Evolutionary conservation across 257 asterid genomes (phyloP).

Genomic region (Solanum chmielewskii): DNA sequence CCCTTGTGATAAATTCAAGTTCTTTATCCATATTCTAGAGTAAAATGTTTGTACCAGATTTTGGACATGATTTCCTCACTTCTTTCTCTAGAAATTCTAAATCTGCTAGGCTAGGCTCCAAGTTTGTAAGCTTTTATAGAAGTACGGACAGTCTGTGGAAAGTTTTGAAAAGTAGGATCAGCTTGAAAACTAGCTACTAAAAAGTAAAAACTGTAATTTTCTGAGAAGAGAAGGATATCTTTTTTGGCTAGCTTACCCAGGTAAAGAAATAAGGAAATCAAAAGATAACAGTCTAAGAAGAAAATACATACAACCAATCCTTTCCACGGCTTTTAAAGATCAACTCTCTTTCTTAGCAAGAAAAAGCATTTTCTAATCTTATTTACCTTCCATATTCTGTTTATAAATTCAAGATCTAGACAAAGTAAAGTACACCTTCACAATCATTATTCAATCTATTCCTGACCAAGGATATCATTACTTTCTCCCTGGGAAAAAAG

Average conservation of each 20-base stretch:
- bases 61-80: not conserved
- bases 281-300: not conserved
- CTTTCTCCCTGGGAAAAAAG: not conserved
- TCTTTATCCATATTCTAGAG: not conserved
- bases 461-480: not conserved
- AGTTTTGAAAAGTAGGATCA: not conserved
- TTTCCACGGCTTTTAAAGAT: not conserved
- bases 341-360: not conserved
- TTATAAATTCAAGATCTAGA: not conserved
- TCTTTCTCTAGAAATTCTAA: not conserved
- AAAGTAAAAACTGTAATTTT: not conserved
- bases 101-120: not conserved
- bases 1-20: not conserved
- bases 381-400: not conserved
- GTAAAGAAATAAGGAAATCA: not conserved
- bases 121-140: not conserved
- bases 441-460: not conserved
- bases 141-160: not conserved
- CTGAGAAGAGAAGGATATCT: not conserved
- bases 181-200: not conserved
- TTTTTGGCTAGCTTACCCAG: not conserved
- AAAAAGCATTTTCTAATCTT: not conserved
- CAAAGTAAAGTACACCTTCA: not conserved
- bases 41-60: not conserved
- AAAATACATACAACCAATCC: not conserved